These are phyloP conservation scores for Metschnikowia cubensis DNA, from an alignment of 805 yeast species.

Conservation along the genomic window DNA sequence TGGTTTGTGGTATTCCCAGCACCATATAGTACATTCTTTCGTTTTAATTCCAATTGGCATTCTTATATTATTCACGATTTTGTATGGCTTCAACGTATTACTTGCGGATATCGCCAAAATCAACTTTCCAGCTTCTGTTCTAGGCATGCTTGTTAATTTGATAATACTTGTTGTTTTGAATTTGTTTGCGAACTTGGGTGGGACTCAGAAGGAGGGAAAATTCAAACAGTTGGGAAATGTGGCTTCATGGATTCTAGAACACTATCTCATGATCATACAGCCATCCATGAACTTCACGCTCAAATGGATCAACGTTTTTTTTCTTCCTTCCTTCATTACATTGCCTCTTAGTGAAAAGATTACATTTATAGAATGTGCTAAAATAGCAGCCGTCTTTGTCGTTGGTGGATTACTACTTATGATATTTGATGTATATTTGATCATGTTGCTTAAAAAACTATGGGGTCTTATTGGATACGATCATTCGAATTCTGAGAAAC, in stretches of 20 bases:
- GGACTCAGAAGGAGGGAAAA: background rate
- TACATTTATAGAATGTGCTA: constrained; percentile 62
- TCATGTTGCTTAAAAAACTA: constrained; percentile 20
- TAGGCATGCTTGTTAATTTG: constrained; percentile 62
- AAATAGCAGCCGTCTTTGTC: constrained; percentile 69
- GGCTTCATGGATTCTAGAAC: constrained; percentile 23
- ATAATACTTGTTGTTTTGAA: constrained; percentile 40
- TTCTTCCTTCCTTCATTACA: constrained; percentile 72
- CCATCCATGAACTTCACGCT: constrained; percentile 67
- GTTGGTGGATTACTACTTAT: constrained; percentile 55
- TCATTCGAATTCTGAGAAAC: constrained; percentile 8
- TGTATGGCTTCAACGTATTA: constrained; percentile 52
- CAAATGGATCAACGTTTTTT: constrained; percentile 75
- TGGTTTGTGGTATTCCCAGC: constrained; percentile 32
- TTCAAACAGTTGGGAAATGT: constrained; percentile 1
- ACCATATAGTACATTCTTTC: constrained; percentile 35
- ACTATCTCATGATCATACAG: constrained; percentile 40
- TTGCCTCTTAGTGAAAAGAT: constrained; percentile 67
- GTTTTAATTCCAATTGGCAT: constrained; percentile 48
- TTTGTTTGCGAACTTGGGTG: constrained; percentile 5
- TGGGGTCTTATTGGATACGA: constrained; percentile 9
- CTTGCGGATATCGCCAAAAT: constrained; percentile 43
- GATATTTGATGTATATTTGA: constrained; percentile 42
- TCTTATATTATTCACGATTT: constrained; percentile 38
- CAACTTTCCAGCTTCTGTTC: constrained; percentile 65